Evolutionary conservation across 1,284 basidiomycete species (phyloP).

Genomic region (Singerocomus inundabilis): DNA sequence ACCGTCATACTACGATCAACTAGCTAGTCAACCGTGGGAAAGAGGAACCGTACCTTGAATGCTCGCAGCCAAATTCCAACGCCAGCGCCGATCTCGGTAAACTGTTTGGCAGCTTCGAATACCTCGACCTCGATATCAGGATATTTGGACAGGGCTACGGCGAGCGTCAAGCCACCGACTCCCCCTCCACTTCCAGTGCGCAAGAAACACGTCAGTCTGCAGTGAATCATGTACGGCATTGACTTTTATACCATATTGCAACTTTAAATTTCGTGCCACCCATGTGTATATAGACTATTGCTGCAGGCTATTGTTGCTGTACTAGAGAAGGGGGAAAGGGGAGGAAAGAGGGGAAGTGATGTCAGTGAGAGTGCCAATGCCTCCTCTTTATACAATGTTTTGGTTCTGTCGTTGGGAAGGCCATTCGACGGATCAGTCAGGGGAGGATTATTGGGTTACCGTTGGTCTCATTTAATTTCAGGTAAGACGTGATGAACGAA

Average conservation of each 20-base stretch:
- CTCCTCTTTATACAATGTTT: constrained; percentile 9
- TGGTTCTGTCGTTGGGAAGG: too few species aligned
- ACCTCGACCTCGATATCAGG: constrained; percentile 51
- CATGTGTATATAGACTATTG: constrained; percentile 19
- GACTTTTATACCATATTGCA: constrained; percentile 29
- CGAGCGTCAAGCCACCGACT: constrained; percentile 46
- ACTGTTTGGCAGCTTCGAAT: constrained; percentile 48
- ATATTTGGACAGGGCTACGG: constrained; percentile 47
- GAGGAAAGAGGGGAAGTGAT: neutral
- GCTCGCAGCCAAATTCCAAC: constrained; percentile 51
- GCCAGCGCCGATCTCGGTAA: constrained; percentile 56
- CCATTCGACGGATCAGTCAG: neutral
- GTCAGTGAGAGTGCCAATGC: neutral
- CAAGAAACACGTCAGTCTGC: constrained; percentile 1
- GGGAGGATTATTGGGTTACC: neutral
- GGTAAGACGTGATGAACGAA: constrained; percentile 4
- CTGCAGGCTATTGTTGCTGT: neutral
- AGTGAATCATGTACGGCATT: neutral
- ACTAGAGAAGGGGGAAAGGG: too few species aligned
- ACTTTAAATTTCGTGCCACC: constrained; percentile 27
- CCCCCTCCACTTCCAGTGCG: constrained; percentile 45
- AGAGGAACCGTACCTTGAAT: constrained; percentile 20
- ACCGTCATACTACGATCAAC: neutral
- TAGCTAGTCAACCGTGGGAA: too few species aligned
- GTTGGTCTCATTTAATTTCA: constrained; percentile 1